Base-by-base conservation (phyloP, 352 stramenopile species). In the Globisporangium nunn region DNA sequence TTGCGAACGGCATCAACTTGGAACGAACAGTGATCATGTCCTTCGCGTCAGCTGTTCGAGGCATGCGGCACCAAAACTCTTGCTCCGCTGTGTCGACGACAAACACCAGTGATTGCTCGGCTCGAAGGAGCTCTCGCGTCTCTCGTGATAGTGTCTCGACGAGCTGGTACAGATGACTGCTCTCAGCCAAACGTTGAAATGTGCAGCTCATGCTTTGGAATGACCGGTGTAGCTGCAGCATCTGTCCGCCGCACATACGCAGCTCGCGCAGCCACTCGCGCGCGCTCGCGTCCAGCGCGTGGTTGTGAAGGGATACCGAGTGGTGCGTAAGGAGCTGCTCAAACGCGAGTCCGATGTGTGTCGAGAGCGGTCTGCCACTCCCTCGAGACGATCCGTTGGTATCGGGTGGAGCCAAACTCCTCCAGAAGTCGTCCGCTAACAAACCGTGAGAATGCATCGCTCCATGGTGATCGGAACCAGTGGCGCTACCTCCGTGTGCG, bases 31-130 rank as follows among this genome's bases (percentile, higher is more conserved):
- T 87, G 40, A 62, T 52, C 50, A 50, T 66, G 58, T 78, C 39
- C 28, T 56, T 53, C 40, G 56, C 14, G 23, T 61, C 23, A 4
- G 62, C n/a, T 23, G 58, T 31, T 8, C 66, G 66, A 6, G 70
- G 68, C 15, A 87, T 57, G 17, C 81, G 78, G 31, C 81, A 88
- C 81, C 81, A 91, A 29, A 91, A 88, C 44, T 91, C 81, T 17
- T 89, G 74, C 57, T 89, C 74, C 4, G 78, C 68, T 17, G 80
- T 80, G 58, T 91, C 79, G 31, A 83, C 71, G 4, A 91, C 69
- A 23, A 88, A 79, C 52, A 91, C 67, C 18, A 89, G 67, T 12
- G 73, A 70, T 45, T 89, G 78, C 54, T 91, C 81, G 6, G 81
- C 79, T 5, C 75, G 60, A 15, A 81, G 48, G 29, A 91, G 60